Percentiles rank a stretch among this genome's conserved stretches.
Conservation (phyloP, 2,329 filamentous ascomycete genomes). For the Sphaerulina musiva region DNA sequence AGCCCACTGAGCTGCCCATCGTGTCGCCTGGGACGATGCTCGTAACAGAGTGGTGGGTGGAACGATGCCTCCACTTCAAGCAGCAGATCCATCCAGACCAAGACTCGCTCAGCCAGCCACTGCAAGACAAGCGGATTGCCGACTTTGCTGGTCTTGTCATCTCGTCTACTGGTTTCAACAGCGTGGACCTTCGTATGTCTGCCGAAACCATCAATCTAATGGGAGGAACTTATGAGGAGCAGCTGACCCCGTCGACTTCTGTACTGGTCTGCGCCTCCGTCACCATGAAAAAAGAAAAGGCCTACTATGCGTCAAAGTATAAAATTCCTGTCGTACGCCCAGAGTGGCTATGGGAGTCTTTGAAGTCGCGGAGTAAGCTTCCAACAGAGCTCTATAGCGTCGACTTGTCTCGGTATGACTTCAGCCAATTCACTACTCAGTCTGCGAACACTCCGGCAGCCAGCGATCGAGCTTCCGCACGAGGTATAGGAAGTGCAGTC, state of each 20-base stretch:
- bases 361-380: slow-evolving; percentile 49
- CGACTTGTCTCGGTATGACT: slow-evolving; percentile 19
- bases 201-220: slow-evolving; percentile 64
- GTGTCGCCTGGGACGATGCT: slow-evolving; percentile 34
- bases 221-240: slow-evolving; percentile 74
- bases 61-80: slow-evolving; percentile 76
- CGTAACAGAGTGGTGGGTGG: slow-evolving; percentile 90
- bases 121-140: slow-evolving; percentile 44
- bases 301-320: slow-evolving; percentile 67
- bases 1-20: slow-evolving; percentile 19
- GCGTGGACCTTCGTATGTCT: slow-evolving; percentile 79
- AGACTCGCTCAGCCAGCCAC: slow-evolving; percentile 70
- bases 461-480: slow-evolving; percentile 3
- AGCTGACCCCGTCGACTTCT: slow-evolving; percentile 63
- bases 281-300: slow-evolving; percentile 60
- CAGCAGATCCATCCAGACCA: slow-evolving; percentile 60
- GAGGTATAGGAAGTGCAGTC: slow-evolving; percentile 4
- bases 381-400: slow-evolving; percentile 38
- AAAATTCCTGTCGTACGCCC: slow-evolving; percentile 72
- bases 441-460: slow-evolving; percentile 16
- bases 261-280: slow-evolving; percentile 61
- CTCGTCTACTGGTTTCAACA: slow-evolving; percentile 22
- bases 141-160: slow-evolving; percentile 66
- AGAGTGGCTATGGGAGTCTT: slow-evolving; percentile 80
- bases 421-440: slow-evolving; percentile 10